Evolutionary conservation across 2,329 filamentous ascomycete genomes (phyloP), one percentile per base, ranked within the genome.

Genomic region (Acephala macrosclerotiorum): DNA sequence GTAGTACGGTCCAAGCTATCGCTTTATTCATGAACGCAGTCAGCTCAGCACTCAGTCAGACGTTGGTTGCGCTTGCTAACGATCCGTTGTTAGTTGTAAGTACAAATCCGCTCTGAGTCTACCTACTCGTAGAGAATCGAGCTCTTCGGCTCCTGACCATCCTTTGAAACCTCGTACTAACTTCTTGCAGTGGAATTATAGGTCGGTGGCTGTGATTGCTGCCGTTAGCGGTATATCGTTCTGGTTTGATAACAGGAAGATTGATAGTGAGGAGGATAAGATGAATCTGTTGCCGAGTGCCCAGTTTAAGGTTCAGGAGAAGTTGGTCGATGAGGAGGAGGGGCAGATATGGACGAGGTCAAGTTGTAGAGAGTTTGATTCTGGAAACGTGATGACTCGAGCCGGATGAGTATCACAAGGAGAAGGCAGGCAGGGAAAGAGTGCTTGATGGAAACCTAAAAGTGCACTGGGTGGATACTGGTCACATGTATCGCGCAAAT

Each of bases 11-110:
- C 33, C 81, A 85, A 72, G 82, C 86, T 0, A 79, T 89, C 65
- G 85, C 82, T 71, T 78, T 88, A 9, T 81, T 89, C 68, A 88
- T 85, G 72, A 86, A 82, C 63, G 86, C 86, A 0, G 79, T 89
- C 64, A 84, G 83, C 9, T 81, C 82, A 40, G 86, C 85, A 3
- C 72, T 84, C 9, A 80, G 79, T 25, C 78, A 82, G 69, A 80
- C 81, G 2, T 62, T 83, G 22, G 75, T 80, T 26, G 80, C 80
- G 0, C 74, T 78, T 1, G 78, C 80, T 2, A 67, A 66, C 22
- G 81, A 84, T 67, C 82, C 82, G 1, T 72, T 76, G 2, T 75
- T 82, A n/a, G 71, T 82, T n/a, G n/a, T n/a, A n/a, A n/a, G n/a
- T n/a, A n/a, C n/a, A n/a, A n/a, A n/a, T n/a, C n/a, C n/a, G n/a